phyloP scores from a whole-genome alignment of 495 filamentous ascomycete species.

The Penicillium flavigenum region DNA sequence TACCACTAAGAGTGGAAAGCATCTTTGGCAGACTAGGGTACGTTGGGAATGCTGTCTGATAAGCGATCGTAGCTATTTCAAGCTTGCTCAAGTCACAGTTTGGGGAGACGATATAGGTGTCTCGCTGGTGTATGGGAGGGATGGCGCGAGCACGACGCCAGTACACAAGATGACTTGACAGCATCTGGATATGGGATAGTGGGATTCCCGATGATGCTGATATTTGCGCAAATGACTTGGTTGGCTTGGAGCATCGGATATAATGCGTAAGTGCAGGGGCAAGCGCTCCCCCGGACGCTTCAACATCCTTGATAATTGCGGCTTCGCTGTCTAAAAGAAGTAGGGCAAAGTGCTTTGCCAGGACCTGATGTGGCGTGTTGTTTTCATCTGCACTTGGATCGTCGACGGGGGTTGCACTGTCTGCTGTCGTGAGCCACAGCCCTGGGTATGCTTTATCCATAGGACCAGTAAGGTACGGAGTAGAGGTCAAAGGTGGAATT shows the following conservation, averaged over 20 bases:
- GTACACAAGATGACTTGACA: slow-evolving; percentile 89
- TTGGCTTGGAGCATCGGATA: slow-evolving; percentile 78
- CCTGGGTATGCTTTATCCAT: slow-evolving; percentile 65
- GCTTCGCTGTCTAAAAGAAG: slow-evolving; percentile 82
- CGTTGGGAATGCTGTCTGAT: slow-evolving; percentile 73
- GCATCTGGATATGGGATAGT: slow-evolving; percentile 73
- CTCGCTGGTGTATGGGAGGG: slow-evolving; percentile 81
- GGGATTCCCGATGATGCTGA: slow-evolving; percentile 69
- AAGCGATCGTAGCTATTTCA: slow-evolving; percentile 66
- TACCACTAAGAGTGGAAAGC: slow-evolving; percentile 70
- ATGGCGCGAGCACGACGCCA: slow-evolving; percentile 92
- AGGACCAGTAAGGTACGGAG: slow-evolving; percentile 66
- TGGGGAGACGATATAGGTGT: slow-evolving; percentile 91
- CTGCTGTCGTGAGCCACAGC: slow-evolving; percentile 81
- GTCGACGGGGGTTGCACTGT: slow-evolving; percentile 64
- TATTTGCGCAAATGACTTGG: slow-evolving; percentile 80
- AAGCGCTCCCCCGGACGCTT: slow-evolving; percentile 68
- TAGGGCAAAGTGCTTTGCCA: slow-evolving; percentile 83
- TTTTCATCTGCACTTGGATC: slow-evolving; percentile 58
- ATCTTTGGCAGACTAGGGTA: slow-evolving; percentile 81
- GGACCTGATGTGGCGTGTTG: slow-evolving; percentile 51
- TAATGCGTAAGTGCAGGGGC: slow-evolving; percentile 76
- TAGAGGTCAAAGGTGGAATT: slow-evolving; percentile 77
- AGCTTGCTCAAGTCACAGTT: slow-evolving; percentile 81
- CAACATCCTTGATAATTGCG: slow-evolving; percentile 78